A percentile compares a stretch with the other conserved stretches of the same genome.
These are phyloP conservation scores for Cutaneotrichosporon cutaneum DNA, from an alignment of 1,284 basidiomycete genomes.

Conservation along the genomic window DNA sequence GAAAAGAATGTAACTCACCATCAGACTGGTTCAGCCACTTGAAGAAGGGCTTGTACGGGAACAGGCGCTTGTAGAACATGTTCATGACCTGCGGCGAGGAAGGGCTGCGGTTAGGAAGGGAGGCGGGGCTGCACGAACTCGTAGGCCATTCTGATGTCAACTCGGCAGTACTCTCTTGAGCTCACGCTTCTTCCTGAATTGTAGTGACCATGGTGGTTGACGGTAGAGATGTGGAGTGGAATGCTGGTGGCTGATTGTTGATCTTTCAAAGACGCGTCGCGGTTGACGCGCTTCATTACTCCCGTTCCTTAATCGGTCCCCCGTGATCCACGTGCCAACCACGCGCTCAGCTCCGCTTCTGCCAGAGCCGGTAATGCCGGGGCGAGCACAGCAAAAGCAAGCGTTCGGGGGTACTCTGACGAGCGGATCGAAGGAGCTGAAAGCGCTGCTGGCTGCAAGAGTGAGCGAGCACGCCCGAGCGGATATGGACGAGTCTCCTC, in stretches of 20 bases:
- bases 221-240: neutral
- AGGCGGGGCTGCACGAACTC: conserved; percentile 12
- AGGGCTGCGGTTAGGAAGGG: conserved; percentile 40
- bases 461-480: too few species aligned
- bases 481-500: too few species aligned
- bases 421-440: too few species aligned
- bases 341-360: neutral
- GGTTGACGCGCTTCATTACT: conserved; percentile 4
- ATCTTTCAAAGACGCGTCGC: neutral
- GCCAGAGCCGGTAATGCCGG: too few species aligned
- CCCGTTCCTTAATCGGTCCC: conserved; percentile 1
- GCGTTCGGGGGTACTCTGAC: too few species aligned
- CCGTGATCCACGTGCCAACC: neutral
- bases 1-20: conserved; percentile 37
- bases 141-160: conserved; percentile 23
- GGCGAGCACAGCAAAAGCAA: too few species aligned
- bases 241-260: neutral
- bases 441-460: too few species aligned
- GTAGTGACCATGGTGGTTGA: conserved; percentile 15
- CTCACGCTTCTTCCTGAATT: conserved; percentile 18
- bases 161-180: neutral
- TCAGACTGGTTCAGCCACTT: conserved; percentile 94
- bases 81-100: conserved; percentile 69
- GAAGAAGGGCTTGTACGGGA: conserved; percentile 92
- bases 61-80: conserved; percentile 85